These are phyloP conservation scores for Gamsiella multidivaricata DNA, from an alignment of 192 early-diverging fungal genomes.

Conservation along the genomic window DNA sequence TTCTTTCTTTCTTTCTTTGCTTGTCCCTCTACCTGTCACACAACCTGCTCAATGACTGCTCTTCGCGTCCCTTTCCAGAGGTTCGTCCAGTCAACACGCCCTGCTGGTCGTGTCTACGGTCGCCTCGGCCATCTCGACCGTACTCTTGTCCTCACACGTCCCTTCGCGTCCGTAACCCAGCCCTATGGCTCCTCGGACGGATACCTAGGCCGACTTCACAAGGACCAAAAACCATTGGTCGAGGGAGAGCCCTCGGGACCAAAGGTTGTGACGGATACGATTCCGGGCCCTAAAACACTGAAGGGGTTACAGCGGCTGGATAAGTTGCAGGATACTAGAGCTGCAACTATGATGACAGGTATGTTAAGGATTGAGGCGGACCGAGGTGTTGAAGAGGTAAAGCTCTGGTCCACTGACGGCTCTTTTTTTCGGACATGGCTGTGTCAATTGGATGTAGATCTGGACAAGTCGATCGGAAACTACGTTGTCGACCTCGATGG, in stretches of 20 bases:
- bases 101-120: neutral
- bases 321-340: constrained; percentile 72
- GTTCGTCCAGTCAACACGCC: neutral
- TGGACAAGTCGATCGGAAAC: constrained; percentile 74
- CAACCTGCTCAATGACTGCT: neutral
- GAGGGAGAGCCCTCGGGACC: constrained; percentile 70
- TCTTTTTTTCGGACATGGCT: neutral
- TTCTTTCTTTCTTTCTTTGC: neutral
- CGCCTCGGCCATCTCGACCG: constrained; percentile 8
- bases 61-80: constrained; percentile 7
- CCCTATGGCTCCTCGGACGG: neutral
- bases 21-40: neutral
- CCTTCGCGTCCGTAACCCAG: constrained; percentile 11
- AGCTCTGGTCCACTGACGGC: too few relatives aligned
- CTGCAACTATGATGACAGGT: constrained; percentile 68
- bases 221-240: constrained; percentile 38
- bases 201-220: constrained; percentile 17
- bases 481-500: constrained; percentile 81
- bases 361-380: too few relatives aligned
- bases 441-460: constrained; percentile 54
- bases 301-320: constrained; percentile 61
- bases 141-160: constrained; percentile 1
- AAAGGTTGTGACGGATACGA: constrained; percentile 54
- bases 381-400: too few relatives aligned
- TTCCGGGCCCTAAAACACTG: constrained; percentile 73